These are phyloP conservation scores for Vitis cinerea DNA, from an alignment of 164 flowering plant genomes.

Conservation along the genomic window DNA sequence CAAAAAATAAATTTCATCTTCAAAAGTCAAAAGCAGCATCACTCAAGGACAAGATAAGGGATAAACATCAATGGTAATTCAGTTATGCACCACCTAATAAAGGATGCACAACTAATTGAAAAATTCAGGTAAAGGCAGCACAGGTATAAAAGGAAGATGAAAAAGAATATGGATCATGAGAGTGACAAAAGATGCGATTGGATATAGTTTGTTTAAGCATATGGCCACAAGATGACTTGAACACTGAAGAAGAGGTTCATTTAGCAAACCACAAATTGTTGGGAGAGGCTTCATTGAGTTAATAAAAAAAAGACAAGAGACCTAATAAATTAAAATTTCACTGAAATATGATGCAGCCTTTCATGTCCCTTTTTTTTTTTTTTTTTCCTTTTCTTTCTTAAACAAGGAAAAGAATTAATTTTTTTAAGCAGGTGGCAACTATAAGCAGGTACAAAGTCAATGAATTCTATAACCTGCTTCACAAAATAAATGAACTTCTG, in stretches of 20 bases:
- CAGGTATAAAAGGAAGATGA: not conserved
- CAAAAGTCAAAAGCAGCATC: not conserved
- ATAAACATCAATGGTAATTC: no score
- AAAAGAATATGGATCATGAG: not conserved
- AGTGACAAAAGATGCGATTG: no score
- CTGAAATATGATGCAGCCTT: no score
- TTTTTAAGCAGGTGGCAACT: not conserved
- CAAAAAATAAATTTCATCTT: no score
- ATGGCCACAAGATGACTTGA: not conserved
- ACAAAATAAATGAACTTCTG: slow-evolving; percentile 76
- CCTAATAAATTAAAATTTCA: no score
- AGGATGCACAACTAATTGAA: no score
- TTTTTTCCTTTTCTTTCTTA: not conserved
- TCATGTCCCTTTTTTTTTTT: no score
- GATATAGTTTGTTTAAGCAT: no score
- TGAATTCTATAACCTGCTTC: slow-evolving; percentile 55
- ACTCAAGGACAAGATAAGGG: not conserved
- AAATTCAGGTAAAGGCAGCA: not conserved
- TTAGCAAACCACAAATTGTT: not conserved
- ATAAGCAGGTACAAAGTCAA: not conserved
- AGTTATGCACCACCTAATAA: no score
- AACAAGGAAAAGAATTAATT: not conserved
- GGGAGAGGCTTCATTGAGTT: not conserved
- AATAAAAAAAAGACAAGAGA: not conserved
- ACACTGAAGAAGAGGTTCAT: not conserved